A percentile compares a stretch with the other conserved stretches of the same genome.
Evolutionary conservation across 805 yeast genomes (phyloP).

Genomic region (Tetrapisispora taiwanensis): DNA sequence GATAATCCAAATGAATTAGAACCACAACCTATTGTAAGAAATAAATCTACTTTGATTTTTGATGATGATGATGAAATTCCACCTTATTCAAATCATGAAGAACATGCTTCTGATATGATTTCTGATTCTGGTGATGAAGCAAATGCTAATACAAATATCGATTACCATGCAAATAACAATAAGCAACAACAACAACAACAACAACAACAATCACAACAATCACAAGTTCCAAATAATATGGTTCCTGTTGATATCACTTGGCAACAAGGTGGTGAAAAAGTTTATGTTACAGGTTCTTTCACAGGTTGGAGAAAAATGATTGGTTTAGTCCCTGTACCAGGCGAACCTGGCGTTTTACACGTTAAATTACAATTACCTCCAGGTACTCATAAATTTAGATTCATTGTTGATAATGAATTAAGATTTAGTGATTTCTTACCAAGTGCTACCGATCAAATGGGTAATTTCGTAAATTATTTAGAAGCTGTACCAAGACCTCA

Average conservation of each 20-base stretch:
- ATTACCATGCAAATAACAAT: not conserved
- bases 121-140: slow-evolving; percentile 10
- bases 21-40: slow-evolving; percentile 31
- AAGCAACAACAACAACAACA: slow-evolving; percentile 4
- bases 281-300: slow-evolving; percentile 93
- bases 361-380: slow-evolving; percentile 72
- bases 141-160: not conserved
- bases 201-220: slow-evolving; percentile 3
- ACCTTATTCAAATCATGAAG: slow-evolving; percentile 30
- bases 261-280: slow-evolving; percentile 95
- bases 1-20: slow-evolving; percentile 17
- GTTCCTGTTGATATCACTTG: slow-evolving; percentile 66
- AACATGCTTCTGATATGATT: slow-evolving; percentile 10
- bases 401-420: slow-evolving; percentile 88
- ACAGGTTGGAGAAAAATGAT: slow-evolving; percentile 99
- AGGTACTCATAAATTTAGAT: slow-evolving; percentile 88
- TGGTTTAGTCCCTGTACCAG: slow-evolving; percentile 45
- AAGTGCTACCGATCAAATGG: slow-evolving; percentile 96
- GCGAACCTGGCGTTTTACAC: slow-evolving; percentile 35
- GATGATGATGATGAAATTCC: slow-evolving; percentile 49
- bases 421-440: slow-evolving; percentile 81
- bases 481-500: slow-evolving; percentile 46
- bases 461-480: slow-evolving; percentile 85
- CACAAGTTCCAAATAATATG: slow-evolving; percentile 11
- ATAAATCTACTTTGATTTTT: slow-evolving; percentile 63